Base-by-base conservation (phyloP, 2,329 filamentous ascomycete species). In the Chaetomiaceae sp. region DNA sequence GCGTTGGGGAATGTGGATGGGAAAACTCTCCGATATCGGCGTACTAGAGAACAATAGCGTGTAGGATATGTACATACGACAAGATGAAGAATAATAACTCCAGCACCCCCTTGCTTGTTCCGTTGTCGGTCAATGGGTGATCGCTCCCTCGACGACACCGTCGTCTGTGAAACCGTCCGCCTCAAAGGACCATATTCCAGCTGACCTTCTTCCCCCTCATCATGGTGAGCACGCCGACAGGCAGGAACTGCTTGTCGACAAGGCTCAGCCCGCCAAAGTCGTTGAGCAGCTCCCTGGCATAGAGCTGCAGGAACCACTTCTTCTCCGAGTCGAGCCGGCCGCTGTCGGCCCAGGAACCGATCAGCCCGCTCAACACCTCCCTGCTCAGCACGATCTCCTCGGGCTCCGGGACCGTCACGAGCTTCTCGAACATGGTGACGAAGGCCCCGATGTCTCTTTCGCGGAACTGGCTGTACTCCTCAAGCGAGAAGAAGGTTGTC, bases 161-260 rank as follows among this genome's bases (percentile, higher is more conserved):
- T 15, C 9, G 33, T 20, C 12, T 0, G 17, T 11, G 36, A 12
- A n/a, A 19, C 3, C 4, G 4, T 20, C n/a, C 8, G n/a, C 12
- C 31, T 64, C 47, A 72, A 22, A 72, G 55, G 3, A 71, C 65
- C 70, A 71, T 71, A 52, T 69, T 71, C 71, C 71, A 73, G 38
- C 61, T 68, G 11, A 74, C 69, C 55, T 66, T 70, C 62, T 68
- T 71, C 15, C 63, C 66, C 54, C 68, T 67, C 62, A 73, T 70
- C 67, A 72, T 70, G 19, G 59, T 58, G 62, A 74, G 59, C 25
- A 73, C 60, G 0, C 71, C 70, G 6, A 70, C 57, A 1, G 71
- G 70, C 40, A 74, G 60, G 51, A 71, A 71, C 47, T 66, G 64
- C 59, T 67, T 68, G 47, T 73, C 69, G n/a, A 72, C 66, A 20